phyloP scores from a whole-genome alignment of 257 asterid species.

The Nicotiana tomentosiformis region DNA sequence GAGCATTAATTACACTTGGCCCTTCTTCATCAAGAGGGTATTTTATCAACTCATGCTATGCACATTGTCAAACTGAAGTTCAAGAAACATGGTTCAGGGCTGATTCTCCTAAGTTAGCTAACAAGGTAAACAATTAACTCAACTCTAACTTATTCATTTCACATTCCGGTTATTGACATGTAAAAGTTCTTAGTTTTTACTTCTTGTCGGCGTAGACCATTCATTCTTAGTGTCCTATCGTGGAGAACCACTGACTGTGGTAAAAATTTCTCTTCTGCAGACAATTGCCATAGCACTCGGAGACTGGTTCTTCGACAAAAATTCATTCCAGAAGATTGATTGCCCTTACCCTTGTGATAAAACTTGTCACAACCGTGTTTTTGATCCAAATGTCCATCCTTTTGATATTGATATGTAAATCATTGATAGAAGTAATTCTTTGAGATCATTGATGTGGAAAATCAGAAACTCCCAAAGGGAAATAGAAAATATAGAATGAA shows the following conservation, averaged over 20 bases:
- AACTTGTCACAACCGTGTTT: conserved; percentile 74
- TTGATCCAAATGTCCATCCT: conserved; percentile 36
- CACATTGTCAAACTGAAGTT: conserved; percentile 84
- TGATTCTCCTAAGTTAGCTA: conserved; percentile 52
- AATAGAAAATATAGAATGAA: neutral
- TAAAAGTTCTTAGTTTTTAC: neutral
- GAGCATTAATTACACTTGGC: conserved; percentile 40
- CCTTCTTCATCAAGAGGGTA: conserved; percentile 59
- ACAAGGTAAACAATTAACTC: conserved; percentile 35
- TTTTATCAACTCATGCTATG: conserved; percentile 79
- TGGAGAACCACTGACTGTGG: neutral
- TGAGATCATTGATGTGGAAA: neutral
- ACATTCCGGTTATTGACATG: neutral
- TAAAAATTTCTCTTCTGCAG: conserved; percentile 30
- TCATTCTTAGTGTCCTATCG: neutral
- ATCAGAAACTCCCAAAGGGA: conserved; percentile 2
- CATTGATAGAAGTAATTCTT: conserved; percentile 1
- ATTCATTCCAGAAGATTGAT: conserved; percentile 63
- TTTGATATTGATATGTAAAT: neutral
- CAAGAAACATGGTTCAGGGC: conserved; percentile 60
- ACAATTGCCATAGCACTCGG: conserved; percentile 77
- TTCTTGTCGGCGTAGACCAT: neutral
- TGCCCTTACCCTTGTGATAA: conserved; percentile 88
- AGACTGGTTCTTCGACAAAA: conserved; percentile 75
- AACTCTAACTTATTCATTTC: neutral